A percentile compares a stretch with the other conserved stretches of the same genome.
phyloP scores from a whole-genome alignment of 345 rosid species.

The Luvunga scandens region DNA sequence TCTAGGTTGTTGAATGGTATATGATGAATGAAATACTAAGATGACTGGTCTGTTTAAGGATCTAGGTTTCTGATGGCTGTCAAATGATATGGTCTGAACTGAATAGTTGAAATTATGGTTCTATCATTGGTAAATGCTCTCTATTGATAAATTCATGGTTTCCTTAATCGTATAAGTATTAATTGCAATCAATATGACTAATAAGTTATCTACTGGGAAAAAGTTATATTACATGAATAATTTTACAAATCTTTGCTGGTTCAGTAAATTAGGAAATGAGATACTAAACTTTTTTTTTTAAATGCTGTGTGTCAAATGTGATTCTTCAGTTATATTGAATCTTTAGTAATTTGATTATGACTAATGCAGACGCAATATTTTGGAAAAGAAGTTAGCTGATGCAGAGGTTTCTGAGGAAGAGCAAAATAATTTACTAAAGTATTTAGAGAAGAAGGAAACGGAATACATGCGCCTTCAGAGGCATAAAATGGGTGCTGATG shows the following conservation, averaged over 20 bases:
- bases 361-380: slow-evolving; percentile 69
- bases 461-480: slow-evolving; percentile 97
- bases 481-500: slow-evolving; percentile 99
- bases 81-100: neutral
- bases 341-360: neutral
- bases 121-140: neutral
- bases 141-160: neutral
- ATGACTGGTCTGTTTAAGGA: neutral
- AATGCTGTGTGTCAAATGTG: neutral
- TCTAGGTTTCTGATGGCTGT: neutral
- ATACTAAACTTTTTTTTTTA: neutral
- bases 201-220: neutral
- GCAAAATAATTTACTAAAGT: slow-evolving; percentile 75
- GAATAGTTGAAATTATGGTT: neutral
- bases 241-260: neutral
- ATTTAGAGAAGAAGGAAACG: slow-evolving; percentile 92
- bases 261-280: neutral
- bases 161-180: neutral
- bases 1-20: neutral
- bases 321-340: slow-evolving; percentile 6
- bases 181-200: neutral
- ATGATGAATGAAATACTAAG: neutral
- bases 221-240: neutral
- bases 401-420: slow-evolving; percentile 97
- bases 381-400: slow-evolving; percentile 97